A percentile compares a stretch with the other conserved stretches of the same genome.
phyloP scores from a whole-genome alignment of 768 basidiomycete species.

The Lyophyllum decastes region DNA sequence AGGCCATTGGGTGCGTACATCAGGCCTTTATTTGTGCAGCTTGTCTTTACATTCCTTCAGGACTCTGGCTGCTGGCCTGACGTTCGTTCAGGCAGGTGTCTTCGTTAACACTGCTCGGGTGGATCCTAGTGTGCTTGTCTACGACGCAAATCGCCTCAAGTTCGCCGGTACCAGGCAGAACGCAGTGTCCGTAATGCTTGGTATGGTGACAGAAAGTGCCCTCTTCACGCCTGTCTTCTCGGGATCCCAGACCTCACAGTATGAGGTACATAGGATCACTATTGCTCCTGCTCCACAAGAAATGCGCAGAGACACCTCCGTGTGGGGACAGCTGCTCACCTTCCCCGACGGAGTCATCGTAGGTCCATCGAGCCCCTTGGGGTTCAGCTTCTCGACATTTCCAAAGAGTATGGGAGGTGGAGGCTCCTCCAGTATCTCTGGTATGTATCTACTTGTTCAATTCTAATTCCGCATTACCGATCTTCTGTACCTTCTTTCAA shows the following conservation, averaged over 20 bases:
- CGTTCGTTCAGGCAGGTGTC: background rate
- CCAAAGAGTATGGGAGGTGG: background rate
- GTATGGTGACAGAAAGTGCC: constrained; percentile 4
- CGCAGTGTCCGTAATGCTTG: constrained; percentile 7
- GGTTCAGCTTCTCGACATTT: background rate
- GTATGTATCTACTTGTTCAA: no score
- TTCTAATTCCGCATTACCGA: no score
- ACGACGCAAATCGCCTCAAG: background rate
- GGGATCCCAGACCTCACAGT: background rate
- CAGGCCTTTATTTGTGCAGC: background rate
- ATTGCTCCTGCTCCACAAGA: constrained; percentile 8
- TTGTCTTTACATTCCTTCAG: background rate
- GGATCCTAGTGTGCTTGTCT: background rate
- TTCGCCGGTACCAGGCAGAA: background rate
- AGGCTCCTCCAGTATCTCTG: no score
- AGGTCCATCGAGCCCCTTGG: background rate
- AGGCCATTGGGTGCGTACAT: background rate
- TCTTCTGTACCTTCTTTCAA: background rate
- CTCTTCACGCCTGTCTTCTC: background rate
- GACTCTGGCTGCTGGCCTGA: background rate
- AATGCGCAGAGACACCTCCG: constrained; percentile 4
- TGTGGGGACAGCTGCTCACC: constrained; percentile 5
- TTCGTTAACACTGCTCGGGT: constrained; percentile 6
- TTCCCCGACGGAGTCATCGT: background rate
- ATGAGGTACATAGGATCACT: background rate